phyloP scores from a whole-genome alignment of 805 yeast species.

The Pichia cephalocereana region DNA sequence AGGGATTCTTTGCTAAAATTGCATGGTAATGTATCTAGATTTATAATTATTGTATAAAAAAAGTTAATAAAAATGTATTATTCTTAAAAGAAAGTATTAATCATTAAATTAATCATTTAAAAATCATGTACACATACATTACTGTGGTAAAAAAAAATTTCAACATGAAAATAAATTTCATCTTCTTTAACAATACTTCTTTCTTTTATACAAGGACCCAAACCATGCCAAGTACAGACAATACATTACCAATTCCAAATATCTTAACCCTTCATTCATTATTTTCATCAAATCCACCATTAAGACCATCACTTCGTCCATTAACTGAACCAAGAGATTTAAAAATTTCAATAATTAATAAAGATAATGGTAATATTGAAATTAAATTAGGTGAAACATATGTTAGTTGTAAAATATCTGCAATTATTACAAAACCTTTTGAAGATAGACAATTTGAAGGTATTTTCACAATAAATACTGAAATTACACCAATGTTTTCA shows the following conservation, averaged over 20 bases:
- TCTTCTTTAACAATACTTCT: too few species aligned
- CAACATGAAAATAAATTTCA: too few species aligned
- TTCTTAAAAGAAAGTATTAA: too few species aligned
- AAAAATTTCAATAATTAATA: conserved; percentile 24
- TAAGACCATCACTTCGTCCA: conserved; percentile 9
- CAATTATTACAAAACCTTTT: conserved; percentile 68
- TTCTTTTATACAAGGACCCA: too few species aligned
- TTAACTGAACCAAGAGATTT: conserved; percentile 8
- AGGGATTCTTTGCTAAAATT: too few species aligned
- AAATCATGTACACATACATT: too few species aligned
- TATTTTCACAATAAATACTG: conserved; percentile 71
- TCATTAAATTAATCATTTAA: too few species aligned
- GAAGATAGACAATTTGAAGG: conserved; percentile 96
- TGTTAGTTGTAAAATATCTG: conserved; percentile 62
- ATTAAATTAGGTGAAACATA: conserved; percentile 69
- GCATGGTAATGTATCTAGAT: too few species aligned
- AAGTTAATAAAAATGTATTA: too few species aligned
- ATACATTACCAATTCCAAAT: conserved; percentile 8
- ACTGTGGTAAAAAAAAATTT: neutral
- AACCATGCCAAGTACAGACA: conserved; percentile 8
- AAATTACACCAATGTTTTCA: conserved; percentile 84
- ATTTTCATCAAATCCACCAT: conserved; percentile 7
- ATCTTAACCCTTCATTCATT: conserved; percentile 6
- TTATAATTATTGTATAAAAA: neutral
- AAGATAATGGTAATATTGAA: conserved; percentile 42